Evolutionary conservation across 1,284 basidiomycete genomes (phyloP), one percentile per base, ranked within the genome.

Genomic region (Bondarzewia mesenterica): DNA sequence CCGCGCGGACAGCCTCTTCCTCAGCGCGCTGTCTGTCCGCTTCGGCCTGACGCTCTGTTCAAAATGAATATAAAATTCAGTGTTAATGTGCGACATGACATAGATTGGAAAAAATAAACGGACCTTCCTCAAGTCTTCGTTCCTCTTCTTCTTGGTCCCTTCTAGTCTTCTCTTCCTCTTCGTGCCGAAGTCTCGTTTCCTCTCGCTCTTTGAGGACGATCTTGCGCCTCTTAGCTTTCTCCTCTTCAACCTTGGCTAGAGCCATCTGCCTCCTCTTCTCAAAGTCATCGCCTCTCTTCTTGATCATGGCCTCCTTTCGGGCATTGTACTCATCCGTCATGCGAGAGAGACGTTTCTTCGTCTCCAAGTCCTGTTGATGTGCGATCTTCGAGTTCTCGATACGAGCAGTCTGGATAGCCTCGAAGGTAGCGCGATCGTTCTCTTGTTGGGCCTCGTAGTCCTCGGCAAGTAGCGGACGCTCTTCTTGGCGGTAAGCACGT

Each of bases 401-500:
- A 16, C 82, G 80, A 4, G 77, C 66, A 47, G 74, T 72, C 58
- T 88, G 84, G 29, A 83, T 67, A 1, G 68, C 65, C 49, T 90
- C 80, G 66, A 89, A 89, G 1, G 82, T 81, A 44, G 75, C 70
- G 20, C 75, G 77, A 68, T 96, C 93, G 42, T 75, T 73, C 39
- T 74, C 74, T 64, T 94, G 90, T 65, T 99, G 95, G 1, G 75
- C 66, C 52, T 89, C 87, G 64, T 98, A 99, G 67, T 98, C 95
- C 56, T 89, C 73, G 1, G 77, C 77, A 38, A 98, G 78, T 15
- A 98, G 74, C 0, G 93, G 89, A 10, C 85, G 80, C 66, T 98
- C 96, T 54, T 94, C 93, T 69, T 93, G 92, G 56, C 95, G 87
- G 72, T 89, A 92, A 0, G 95, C 94, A 54, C 96, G 91, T 71